Base-by-base conservation (phyloP, 805 yeast genomes). In the Teunomyces atbi region DNA sequence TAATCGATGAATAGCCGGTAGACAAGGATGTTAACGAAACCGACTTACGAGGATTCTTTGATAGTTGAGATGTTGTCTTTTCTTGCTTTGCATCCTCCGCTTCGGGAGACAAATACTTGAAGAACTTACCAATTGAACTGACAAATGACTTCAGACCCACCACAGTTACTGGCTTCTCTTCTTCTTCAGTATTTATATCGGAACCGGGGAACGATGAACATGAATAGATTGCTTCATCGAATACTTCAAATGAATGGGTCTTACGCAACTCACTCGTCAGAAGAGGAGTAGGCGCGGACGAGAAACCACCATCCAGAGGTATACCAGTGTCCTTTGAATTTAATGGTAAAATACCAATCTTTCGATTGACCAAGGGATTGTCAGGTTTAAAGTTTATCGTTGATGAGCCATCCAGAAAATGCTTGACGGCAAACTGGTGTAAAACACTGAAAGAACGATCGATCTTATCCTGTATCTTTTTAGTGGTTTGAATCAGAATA, bases 221-320 rank as follows among this genome's bases (percentile, higher is more conserved):
- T 1, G 61, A 70, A 59, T 82, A 83, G 27, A 81, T 73, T 1
- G 86, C 83, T 54, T 83, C 89, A 60, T 83, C 89, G 42, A 83
- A 73, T 2, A 83, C 73, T 52, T 83, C 89, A 59, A 73, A 83
- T 0, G 86, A 77, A 59, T 80, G 83, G 1, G 79, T 73, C 51
- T 78, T 77, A 32, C 77, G 62, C 33, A 71, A 60, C 46, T 70
- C 74, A 44, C 71, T 63, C 7, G 65, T 52, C 41, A 58, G 60
- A 11, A 55, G 32, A 0, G 57, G 46, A 10, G 49, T 37, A 16
- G 59, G 52, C 2, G 61, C 47, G 30, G 57, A 45, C 2, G 41
- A 44, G 40, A 48, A 44, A 0, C 55, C 59, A 3, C 58, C 58
- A 36, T 57, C 62, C 16, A 41, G 10, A 16, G 18, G 10, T 12